Conservation (phyloP, 2,329 filamentous ascomycete genomes). For the Elsinoe batatas region DNA sequence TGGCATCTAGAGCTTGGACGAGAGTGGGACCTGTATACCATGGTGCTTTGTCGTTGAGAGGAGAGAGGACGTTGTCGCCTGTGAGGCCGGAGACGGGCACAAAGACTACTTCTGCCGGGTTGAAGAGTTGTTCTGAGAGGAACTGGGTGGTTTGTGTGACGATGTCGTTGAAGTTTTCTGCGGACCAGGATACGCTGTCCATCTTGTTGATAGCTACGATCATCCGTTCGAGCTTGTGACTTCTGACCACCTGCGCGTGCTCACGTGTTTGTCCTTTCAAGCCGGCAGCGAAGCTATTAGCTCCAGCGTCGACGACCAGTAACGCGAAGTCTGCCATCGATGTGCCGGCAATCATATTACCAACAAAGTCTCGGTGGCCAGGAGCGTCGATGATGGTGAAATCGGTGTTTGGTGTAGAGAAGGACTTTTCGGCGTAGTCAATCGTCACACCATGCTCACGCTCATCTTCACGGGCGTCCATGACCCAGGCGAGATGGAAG, state of each 20-base stretch:
- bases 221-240: constrained; percentile 78
- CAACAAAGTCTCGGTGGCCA: constrained; percentile 90
- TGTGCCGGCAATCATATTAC: constrained; percentile 97
- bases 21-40: constrained; percentile 81
- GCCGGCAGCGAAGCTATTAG: constrained; percentile 86
- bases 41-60: constrained; percentile 40
- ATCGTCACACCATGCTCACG: constrained; percentile 86
- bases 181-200: constrained; percentile 74
- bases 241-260: constrained; percentile 79
- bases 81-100: constrained; percentile 82
- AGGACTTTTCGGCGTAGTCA: constrained; percentile 89
- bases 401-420: constrained; percentile 74
- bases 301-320: constrained; percentile 82
- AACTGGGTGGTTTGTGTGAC: constrained; percentile 74
- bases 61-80: constrained; percentile 71
- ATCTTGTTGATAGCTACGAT: constrained; percentile 95
- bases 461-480: constrained; percentile 87
- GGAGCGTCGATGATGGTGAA: constrained; percentile 96
- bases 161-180: constrained; percentile 77
- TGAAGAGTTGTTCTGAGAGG: constrained; percentile 71
- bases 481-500: constrained; percentile 92
- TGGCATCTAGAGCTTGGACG: constrained; percentile 75
- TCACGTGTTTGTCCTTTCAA: constrained; percentile 90
- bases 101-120: constrained; percentile 69
- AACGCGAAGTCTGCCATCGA: constrained; percentile 94